Evolutionary conservation across 176 grass and related monocot species (phyloP).

Genomic region (Eremochloa ophiuroides): DNA sequence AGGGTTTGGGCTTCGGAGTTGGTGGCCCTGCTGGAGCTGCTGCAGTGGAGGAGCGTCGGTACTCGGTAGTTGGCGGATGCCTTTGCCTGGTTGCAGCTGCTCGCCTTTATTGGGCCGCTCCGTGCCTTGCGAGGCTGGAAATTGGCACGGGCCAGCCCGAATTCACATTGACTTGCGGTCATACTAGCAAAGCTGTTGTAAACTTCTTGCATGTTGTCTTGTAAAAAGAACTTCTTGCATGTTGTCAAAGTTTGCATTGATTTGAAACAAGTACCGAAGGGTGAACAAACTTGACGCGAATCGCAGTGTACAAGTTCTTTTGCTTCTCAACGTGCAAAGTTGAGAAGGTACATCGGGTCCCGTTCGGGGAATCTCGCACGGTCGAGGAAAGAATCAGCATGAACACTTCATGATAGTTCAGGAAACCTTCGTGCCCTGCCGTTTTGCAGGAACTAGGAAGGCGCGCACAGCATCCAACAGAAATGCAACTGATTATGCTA

Average conservation of each 20-base stretch:
- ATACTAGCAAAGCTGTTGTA: neutral
- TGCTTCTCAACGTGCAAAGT: neutral
- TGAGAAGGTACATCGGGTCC: neutral
- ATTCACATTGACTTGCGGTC: neutral
- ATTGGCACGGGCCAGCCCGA: neutral
- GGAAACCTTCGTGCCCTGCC: neutral
- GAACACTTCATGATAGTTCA: neutral
- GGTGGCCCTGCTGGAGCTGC: neutral
- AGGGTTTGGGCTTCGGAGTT: constrained; percentile 30
- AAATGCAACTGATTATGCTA: neutral
- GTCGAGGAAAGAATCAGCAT: neutral
- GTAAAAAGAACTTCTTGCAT: neutral
- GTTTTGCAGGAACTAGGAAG: neutral
- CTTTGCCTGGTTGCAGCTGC: neutral
- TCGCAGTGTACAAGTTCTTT: neutral
- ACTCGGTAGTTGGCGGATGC: no score
- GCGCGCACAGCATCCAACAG: neutral
- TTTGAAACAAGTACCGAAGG: no score
- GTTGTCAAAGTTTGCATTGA: neutral
- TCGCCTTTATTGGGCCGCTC: constrained; percentile 28
- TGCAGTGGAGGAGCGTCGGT: neutral
- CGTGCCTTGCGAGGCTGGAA: constrained; percentile 1
- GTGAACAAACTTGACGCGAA: neutral
- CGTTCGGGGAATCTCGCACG: neutral
- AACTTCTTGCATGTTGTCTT: neutral